Evolutionary conservation across 129 eudicot species (phyloP), one percentile per base, ranked within the genome.

Genomic region (Pseudognaphalium luteoalbum): DNA sequence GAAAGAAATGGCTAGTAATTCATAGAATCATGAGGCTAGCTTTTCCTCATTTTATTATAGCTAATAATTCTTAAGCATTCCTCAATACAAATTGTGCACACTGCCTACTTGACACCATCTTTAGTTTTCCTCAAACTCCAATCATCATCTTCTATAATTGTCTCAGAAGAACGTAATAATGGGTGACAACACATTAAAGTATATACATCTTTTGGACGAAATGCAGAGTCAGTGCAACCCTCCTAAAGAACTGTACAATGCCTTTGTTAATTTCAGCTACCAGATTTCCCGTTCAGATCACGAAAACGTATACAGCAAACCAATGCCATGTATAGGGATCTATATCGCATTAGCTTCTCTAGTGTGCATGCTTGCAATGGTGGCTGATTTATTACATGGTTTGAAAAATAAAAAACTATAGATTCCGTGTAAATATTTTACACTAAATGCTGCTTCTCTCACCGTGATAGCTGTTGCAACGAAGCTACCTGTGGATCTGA

Each of bases 381-480:
- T 32, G 35, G 79, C 34, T 47, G 79, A 75, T 75, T n/a, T 75
- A 5, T 28, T 63, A 17, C 63, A 44, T 75, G 71, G 71, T 10
- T n/a, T 44, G 0, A 28, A 29, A 14, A 21, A 10, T 37, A 63
- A 17, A 59, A 76, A 56, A 12, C 82, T 73, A 8, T 82, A 80
- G 86, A 56, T 82, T 21, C 82, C 81, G 12, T 82, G 85, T 65
- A 82, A 71, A 56, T 72, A 32, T 58, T 56, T 82, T 25, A 63
- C 78, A 2, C 22, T 76, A 9, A 82, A 82, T 71, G 82, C 85
- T 7, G 74, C 66, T n/a, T 65, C 71, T 10, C 71, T 76, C 5
- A 25, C 82, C 0, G 41, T 77, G 11, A 68, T 82, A 65, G 85
- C 78, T 17, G 75, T 72, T 52, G 76, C 79, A 54, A 66, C 57